Evolutionary conservation across 2,329 filamentous ascomycete genomes (phyloP), one percentile per base, ranked within the genome.

Genomic region (Alternaria burnsii): DNA sequence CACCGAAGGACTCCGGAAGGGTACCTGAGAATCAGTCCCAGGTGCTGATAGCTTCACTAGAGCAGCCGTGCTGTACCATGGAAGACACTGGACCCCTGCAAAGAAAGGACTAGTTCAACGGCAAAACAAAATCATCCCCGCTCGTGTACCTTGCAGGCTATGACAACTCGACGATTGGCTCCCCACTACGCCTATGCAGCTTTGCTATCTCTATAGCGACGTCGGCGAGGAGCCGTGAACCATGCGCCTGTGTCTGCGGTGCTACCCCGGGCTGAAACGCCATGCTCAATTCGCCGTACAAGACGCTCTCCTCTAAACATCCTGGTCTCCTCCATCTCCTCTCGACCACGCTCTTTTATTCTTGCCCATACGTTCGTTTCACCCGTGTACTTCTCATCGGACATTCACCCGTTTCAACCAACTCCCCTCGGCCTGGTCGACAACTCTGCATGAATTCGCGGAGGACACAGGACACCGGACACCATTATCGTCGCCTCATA

Each of bases 381-480:
- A 47, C n/a, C 36, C 51, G 38, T 53, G 26, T 42, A 43, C 38
- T 32, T 53, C 36, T 43, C 40, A 40, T 18, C 26, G 32, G 46
- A 52, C 50, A 52, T 41, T 52, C 50, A 52, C 22, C 41, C 36
- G 36, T 52, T 52, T 38, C 40, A 26, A 52, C 43, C 47, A 52
- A 46, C 24, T 40, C 52, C 24, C 34, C 43, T 38, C 36, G 24
- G 22, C 34, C 51, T 46, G 43, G 44, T 51, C 44, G 52, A 32
- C 32, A 20, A 46, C 56, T 46, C 28, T 47, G 40, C 55, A 54
- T 50, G 38, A 52, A 48, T 30, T 46, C 16, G 5, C 42, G 18
- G 32, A 54, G 24, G 22, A 53, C 38, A 59, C 68, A 69, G 66
- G 38, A 59, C 56, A 64, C 48, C 56, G 66, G 38, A 59, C 56